A percentile compares a stretch with the other conserved stretches of the same genome.
Conservation (phyloP, 2,329 filamentous ascomycete genomes). For the Monilinia laxa region DNA sequence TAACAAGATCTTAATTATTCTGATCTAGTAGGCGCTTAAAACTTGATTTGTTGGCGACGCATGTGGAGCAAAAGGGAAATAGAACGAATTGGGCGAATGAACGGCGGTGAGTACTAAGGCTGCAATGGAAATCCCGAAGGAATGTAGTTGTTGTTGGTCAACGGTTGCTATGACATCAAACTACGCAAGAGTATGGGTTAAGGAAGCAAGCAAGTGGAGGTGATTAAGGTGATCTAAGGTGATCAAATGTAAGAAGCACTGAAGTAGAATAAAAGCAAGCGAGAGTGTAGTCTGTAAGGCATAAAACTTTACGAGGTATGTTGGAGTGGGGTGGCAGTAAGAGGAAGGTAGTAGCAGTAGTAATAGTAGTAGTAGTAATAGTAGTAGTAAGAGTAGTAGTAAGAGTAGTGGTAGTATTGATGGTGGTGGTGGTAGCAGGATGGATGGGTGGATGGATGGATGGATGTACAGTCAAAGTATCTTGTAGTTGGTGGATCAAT, state of each 20-base stretch:
- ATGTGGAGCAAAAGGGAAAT: conserved; percentile 21
- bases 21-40: conserved; percentile 22
- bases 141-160: neutral
- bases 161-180: conserved; percentile 18
- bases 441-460: no score
- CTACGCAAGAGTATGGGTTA: conserved; percentile 8
- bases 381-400: no score
- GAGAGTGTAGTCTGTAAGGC: neutral
- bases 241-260: no score
- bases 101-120: conserved; percentile 23
- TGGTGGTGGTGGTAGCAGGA: no score
- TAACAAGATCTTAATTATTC: conserved; percentile 14
- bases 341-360: neutral
- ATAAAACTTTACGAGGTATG: neutral
- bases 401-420: no score
- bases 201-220: conserved; percentile 12
- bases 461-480: no score
- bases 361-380: no score
- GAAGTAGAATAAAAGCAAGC: neutral
- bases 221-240: neutral
- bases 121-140: conserved; percentile 4
- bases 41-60: conserved; percentile 24
- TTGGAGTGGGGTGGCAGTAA: neutral
- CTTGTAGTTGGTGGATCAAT: no score
- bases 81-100: conserved; percentile 18